Base-by-base conservation (phyloP, 495 filamentous ascomycete species). In the Penicillium waksmanii region DNA sequence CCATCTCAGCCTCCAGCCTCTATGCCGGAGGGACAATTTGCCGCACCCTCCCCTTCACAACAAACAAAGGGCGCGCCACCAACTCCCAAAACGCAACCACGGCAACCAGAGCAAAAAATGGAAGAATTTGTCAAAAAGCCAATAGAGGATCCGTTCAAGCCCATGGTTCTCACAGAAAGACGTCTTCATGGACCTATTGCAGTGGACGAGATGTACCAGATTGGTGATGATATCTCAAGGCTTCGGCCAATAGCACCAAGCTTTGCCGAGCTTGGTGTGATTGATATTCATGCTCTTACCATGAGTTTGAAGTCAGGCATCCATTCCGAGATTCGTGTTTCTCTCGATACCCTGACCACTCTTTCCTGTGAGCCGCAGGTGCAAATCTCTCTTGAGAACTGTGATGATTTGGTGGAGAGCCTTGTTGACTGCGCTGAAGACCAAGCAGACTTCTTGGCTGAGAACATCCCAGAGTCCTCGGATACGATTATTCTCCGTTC, bases 221-320 rank as follows among this genome's bases (percentile, higher is more conserved):
- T 90, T 58, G 86, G 89, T 18, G 77, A 80, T 44, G 85, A 90
- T 27, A 74, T 96, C 19, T 73, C 79, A 25, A 80, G 76, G 58
- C 74, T 82, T 61, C 89, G 85, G 65, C 91, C 92, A 1, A 87
- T 86, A 60, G 80, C 93, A 43, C 95, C 95, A 3, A 72, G 76
- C 1, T 82, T 90, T n/a, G 74, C 79, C 4, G 94, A 98, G 63
- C 77, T 97, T 31, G 95, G 95, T 11, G 77, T 89, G 15, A 87
- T 98, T 55, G 93, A 98, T 66, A 87, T 97, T 27, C 89, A 92
- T 62, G 92, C 94, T n/a, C 80, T 98, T 42, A 96, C 86, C 2
- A 90, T 91, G 82, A 90, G 91, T 66, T 79, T 98, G n/a, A 91
- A 96, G 60, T 96, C 89, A 57, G 95, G 94, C 3, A 90, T 98